phyloP scores from a whole-genome alignment of 177 flowering plant genomes.

The Telopea speciosissima region DNA sequence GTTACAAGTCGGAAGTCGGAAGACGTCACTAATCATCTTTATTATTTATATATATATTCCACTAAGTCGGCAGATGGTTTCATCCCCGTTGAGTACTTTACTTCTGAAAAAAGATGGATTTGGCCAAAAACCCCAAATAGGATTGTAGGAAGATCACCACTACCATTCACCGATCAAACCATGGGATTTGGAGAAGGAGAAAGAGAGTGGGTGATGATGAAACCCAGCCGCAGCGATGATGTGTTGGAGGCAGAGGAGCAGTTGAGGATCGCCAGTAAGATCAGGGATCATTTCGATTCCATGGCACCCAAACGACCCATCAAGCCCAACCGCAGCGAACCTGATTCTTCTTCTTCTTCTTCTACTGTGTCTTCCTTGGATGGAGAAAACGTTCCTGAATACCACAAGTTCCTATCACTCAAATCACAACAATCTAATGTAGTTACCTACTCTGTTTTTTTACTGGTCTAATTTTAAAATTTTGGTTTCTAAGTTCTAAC shows the following conservation, averaged over 20 bases:
- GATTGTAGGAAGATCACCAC: no score
- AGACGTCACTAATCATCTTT: no score
- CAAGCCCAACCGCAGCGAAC: conserved; percentile 68
- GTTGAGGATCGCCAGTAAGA: conserved; percentile 32
- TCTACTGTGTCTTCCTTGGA: background rate
- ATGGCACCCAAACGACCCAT: conserved; percentile 56
- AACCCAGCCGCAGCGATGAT: conserved; percentile 77
- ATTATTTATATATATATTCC: no score
- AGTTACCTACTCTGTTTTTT: background rate
- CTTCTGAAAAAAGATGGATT: no score
- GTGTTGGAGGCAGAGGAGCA: conserved; percentile 46
- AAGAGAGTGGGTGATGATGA: conserved; percentile 22
- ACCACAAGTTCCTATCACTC: conserved; percentile 39
- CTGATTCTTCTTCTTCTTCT: conserved; percentile 19
- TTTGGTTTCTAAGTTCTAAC: background rate
- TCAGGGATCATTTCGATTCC: conserved; percentile 51
- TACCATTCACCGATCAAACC: no score
- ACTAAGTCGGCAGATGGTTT: no score
- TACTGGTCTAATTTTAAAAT: background rate
- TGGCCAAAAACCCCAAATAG: no score
- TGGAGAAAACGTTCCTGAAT: conserved; percentile 37
- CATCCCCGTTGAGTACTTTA: no score
- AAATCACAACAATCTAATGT: conserved; percentile 41
- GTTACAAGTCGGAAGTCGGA: no score
- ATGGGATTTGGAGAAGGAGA: conserved; percentile 16